phyloP scores from a whole-genome alignment of 768 basidiomycete genomes.

The Podaxis sp. region DNA sequence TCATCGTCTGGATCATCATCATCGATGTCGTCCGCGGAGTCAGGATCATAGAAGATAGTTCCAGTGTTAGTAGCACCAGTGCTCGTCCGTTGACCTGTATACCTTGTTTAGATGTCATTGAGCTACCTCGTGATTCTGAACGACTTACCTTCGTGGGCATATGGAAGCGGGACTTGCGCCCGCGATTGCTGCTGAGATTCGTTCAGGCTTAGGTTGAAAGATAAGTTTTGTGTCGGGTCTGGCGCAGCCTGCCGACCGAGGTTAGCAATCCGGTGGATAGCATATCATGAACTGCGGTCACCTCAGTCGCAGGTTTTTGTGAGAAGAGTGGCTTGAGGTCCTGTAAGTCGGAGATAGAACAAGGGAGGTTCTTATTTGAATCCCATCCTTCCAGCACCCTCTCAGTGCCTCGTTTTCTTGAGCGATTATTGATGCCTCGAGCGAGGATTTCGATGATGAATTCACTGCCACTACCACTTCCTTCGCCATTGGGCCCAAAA shows the following conservation, averaged over 20 bases:
- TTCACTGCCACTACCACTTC: constrained; percentile 45
- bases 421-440: constrained; percentile 39
- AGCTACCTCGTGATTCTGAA: background rate
- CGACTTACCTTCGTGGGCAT: constrained; percentile 77
- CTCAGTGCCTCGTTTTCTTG: constrained; percentile 54
- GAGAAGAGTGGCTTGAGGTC: constrained; percentile 49
- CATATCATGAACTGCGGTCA: constrained; percentile 11
- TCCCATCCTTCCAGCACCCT: constrained; percentile 66
- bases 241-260: constrained; percentile 24
- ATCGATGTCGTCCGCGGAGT: constrained; percentile 92
- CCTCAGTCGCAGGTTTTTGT: constrained; percentile 35
- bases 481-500: constrained; percentile 55
- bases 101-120: background rate
- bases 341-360: constrained; percentile 50
- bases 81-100: constrained; percentile 34
- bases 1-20: constrained; percentile 97
- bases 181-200: constrained; percentile 77
- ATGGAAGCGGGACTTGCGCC: constrained; percentile 85
- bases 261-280: background rate
- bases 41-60: constrained; percentile 85
- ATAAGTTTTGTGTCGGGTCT: constrained; percentile 67
- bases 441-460: constrained; percentile 63
- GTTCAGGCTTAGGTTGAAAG: constrained; percentile 89
- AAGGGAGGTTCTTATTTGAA: constrained; percentile 33
- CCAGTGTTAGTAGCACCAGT: constrained; percentile 27